Base-by-base conservation (phyloP, 768 basidiomycete species). In the Hericium rajendrae region DNA sequence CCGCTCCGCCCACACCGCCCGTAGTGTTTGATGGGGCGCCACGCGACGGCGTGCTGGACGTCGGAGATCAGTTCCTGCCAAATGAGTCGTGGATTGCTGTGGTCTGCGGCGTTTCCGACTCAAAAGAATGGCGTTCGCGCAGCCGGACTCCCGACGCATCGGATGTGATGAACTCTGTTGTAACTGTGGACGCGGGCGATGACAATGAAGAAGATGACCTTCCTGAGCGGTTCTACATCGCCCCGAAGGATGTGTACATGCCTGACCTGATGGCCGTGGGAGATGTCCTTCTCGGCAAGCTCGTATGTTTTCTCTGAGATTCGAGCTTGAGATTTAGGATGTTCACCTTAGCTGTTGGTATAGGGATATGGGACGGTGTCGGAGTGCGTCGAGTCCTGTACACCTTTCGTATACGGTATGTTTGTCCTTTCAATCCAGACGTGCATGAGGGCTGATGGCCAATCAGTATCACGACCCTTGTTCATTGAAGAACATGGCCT, bases 401-500 rank as follows among this genome's bases (percentile, higher is more conserved):
- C 88, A 15, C 85, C 88, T 4, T 88, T 91, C 58, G 80, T 91
- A 37, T 91, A 85, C 65, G 85, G 85, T 86, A 38, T 32, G 78
- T 53, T 59, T 6, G 15, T 16, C 22, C 15, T 32, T 24, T 2
- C 20, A 26, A 28, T 11, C 51, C 22, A 9, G 5, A 6, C 24
- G 13, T 16, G 22, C 15, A 55, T 51, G 26, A 10, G 9, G 55
- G 41, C 55, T 18, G 2, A 28, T 46, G 22, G 28, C 46, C 26
- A 26, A 38, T 26, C 65, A 86, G 86, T 91, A 12, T 84, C 88
- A 1, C 77, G 88, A 2, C 89, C 89, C 0, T 72, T 90, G 39
- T 91, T 91, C 62, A 81, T 90, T 43, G 88, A 91, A 64, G 89
- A 91, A 66, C 83, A 86, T 62, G 89, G 89, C 3, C 73, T 91